Conservation (phyloP, 2,329 filamentous ascomycete genomes). For the Hypoxylon sp. region DNA sequence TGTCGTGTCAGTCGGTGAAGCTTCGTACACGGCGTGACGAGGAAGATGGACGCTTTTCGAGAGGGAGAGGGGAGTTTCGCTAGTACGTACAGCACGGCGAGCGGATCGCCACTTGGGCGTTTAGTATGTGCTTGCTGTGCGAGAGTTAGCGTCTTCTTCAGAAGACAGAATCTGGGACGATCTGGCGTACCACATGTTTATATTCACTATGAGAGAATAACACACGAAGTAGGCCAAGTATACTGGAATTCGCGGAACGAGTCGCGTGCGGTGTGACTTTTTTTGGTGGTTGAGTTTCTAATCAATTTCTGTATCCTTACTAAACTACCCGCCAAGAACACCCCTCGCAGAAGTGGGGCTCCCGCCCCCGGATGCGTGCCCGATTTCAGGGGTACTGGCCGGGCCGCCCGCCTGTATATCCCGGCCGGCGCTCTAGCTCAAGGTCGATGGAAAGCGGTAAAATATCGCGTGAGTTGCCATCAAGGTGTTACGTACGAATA, state of each 20-base stretch:
- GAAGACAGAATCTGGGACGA: background rate
- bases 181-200: constrained; percentile 24
- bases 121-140: constrained; percentile 88
- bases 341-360: too few species aligned
- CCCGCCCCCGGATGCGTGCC: too few species aligned
- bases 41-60: too few species aligned
- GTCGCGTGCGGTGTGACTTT: constrained; percentile 1
- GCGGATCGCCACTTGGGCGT: constrained; percentile 95
- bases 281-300: constrained; percentile 18
- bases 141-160: background rate
- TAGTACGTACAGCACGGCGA: constrained; percentile 84
- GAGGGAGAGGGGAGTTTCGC: background rate
- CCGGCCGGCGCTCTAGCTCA: too few species aligned
- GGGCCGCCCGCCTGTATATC: too few species aligned
- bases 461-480: too few species aligned
- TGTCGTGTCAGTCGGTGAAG: constrained; percentile 3
- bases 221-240: background rate
- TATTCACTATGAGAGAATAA: background rate
- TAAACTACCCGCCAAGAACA: too few species aligned
- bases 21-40: background rate
- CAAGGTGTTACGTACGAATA: too few species aligned
- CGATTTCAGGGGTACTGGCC: too few species aligned
- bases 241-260: background rate
- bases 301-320: constrained; percentile 10
- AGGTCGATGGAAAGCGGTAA: too few species aligned